phyloP scores from a whole-genome alignment of 176 grass and related monocot species.

The Triticum turgidum region DNA sequence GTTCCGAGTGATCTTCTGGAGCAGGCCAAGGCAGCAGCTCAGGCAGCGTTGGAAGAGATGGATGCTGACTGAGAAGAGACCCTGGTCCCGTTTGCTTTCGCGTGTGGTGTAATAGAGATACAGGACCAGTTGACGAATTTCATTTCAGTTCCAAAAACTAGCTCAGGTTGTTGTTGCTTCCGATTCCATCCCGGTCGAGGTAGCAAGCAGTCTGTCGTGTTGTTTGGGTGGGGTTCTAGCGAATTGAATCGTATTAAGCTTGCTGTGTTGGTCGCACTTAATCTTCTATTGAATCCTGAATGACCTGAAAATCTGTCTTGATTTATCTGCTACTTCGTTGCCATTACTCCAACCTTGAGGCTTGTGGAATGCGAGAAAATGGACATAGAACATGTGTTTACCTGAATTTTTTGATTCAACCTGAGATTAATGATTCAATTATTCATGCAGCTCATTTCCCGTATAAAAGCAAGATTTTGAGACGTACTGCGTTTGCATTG shows the following conservation, averaged over 20 bases:
- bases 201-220: not conserved
- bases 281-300: not conserved
- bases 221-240: not conserved
- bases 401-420: too few relatives aligned
- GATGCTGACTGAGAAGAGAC: constrained; percentile 56
- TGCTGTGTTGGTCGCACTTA: constrained; percentile 1
- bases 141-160: not conserved
- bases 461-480: too few relatives aligned
- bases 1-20: constrained; percentile 54
- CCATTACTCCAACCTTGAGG: too few relatives aligned
- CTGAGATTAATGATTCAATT: too few relatives aligned
- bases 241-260: not conserved
- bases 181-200: not conserved
- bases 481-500: too few relatives aligned
- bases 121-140: not conserved
- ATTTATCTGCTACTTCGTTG: not conserved
- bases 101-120: not conserved
- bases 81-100: not conserved
- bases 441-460: too few relatives aligned
- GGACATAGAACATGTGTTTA: too few relatives aligned
- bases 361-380: too few relatives aligned
- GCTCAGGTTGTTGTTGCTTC: not conserved
- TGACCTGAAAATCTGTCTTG: not conserved
- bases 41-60: constrained; percentile 79
- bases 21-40: constrained; percentile 64